These are phyloP conservation scores for Coniferiporia sulphurascens DNA, from an alignment of 1,284 basidiomycete species.

Conservation along the genomic window DNA sequence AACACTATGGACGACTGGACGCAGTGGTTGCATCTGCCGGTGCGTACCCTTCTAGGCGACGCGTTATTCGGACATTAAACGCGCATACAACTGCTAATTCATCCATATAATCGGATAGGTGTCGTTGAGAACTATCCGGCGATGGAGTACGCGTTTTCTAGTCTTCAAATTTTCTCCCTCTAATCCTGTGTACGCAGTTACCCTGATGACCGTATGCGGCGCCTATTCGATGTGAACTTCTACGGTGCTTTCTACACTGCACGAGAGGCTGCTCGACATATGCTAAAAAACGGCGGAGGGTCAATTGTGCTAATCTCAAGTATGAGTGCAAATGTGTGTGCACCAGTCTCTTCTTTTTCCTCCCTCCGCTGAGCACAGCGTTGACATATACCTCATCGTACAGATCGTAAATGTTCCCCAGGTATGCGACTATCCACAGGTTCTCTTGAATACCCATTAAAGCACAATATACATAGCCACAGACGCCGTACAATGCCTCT, in stretches of 20 bases:
- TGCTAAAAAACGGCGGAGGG: slow-evolving; percentile 73
- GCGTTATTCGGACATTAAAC: neutral
- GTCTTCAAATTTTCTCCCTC: neutral
- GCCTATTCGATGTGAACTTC: slow-evolving; percentile 89
- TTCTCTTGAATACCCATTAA: slow-evolving; percentile 38
- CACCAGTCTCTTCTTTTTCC: neutral
- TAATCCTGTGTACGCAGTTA: slow-evolving; percentile 44
- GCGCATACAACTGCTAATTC: neutral
- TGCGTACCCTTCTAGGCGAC: slow-evolving; percentile 30
- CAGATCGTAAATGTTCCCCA: slow-evolving; percentile 85
- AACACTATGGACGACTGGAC: slow-evolving; percentile 81
- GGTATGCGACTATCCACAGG: slow-evolving; percentile 31
- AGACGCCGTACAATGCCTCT: slow-evolving; percentile 94
- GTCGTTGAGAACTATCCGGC: slow-evolving; percentile 92
- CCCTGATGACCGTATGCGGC: slow-evolving; percentile 77
- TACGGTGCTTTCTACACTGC: slow-evolving; percentile 93
- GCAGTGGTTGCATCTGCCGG: slow-evolving; percentile 86
- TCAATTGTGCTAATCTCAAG: slow-evolving; percentile 85
- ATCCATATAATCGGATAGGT: slow-evolving; percentile 37
- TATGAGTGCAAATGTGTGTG: slow-evolving; percentile 83
- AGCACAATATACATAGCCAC: slow-evolving; percentile 46
- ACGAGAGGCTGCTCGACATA: slow-evolving; percentile 80
- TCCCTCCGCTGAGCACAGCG: slow-evolving; percentile 18
- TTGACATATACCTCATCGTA: slow-evolving; percentile 4
- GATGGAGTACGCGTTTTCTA: slow-evolving; percentile 55